These are phyloP conservation scores for Kwoniella sp. DNA, from an alignment of 768 basidiomycete species.

Conservation along the genomic window DNA sequence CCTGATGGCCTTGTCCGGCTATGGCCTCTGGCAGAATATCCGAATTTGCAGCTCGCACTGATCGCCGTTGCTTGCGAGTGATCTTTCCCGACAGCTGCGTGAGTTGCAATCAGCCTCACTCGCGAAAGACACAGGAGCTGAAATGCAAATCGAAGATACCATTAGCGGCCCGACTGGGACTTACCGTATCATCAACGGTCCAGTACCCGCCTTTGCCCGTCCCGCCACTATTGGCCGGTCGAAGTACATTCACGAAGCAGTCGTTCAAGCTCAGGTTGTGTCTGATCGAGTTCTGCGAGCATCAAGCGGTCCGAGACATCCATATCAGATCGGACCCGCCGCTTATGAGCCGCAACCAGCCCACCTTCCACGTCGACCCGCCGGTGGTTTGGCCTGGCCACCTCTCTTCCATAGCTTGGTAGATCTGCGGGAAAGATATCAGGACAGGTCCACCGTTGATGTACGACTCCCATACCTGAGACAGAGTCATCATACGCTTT, in stretches of 20 bases:
- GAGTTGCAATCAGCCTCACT: too few relatives aligned
- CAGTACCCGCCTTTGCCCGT: slow-evolving; percentile 18
- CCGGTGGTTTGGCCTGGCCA: slow-evolving; percentile 17
- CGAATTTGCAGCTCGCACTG: neutral
- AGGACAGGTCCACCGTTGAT: neutral
- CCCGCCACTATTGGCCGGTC: neutral
- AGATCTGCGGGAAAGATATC: too few relatives aligned
- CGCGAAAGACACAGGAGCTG: neutral
- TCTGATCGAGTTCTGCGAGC: slow-evolving; percentile 14
- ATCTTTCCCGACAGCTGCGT: slow-evolving; percentile 9
- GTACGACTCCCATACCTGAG: slow-evolving; percentile 6
- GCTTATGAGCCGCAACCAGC: neutral
- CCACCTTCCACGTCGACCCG: slow-evolving; percentile 11
- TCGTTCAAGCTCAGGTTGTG: slow-evolving; percentile 12
- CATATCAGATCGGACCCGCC: neutral
- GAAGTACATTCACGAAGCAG: slow-evolving; percentile 11
- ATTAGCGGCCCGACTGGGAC: too few relatives aligned
- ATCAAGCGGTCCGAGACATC: too few relatives aligned
- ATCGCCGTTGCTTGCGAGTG: slow-evolving; percentile 7
- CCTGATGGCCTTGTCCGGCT: too few relatives aligned
- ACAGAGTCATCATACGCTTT: slow-evolving; percentile 6
- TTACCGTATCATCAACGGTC: slow-evolving; percentile 11
- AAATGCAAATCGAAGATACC: neutral
- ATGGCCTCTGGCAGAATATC: too few relatives aligned
- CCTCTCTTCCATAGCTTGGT: slow-evolving; percentile 18